Percentiles rank a stretch among this genome's conserved stretches.
Conservation (phyloP, 202 grass and related monocot species). For the Zizania palustris region DNA sequence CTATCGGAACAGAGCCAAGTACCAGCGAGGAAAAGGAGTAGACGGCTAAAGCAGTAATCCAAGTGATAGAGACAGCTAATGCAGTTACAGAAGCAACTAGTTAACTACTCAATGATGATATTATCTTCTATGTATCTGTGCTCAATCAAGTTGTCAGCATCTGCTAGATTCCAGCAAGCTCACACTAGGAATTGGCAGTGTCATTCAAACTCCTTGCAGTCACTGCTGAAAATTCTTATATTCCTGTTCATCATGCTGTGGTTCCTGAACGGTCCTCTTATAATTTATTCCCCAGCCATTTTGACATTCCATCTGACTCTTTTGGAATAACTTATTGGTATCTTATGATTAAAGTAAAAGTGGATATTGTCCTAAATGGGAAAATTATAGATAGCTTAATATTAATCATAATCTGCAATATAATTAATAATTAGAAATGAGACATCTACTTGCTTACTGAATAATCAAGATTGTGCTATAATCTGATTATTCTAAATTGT, state of each 20-base stretch:
- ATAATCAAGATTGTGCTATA: no score
- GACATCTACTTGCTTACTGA: no score
- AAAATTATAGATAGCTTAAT: no score
- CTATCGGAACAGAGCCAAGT: conserved; percentile 25
- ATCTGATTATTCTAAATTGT: no score
- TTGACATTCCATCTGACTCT: no score
- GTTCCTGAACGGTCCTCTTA: neutral
- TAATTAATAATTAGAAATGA: no score
- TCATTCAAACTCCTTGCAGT: neutral
- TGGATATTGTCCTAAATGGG: no score
- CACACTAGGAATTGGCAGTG: neutral
- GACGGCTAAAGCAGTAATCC: conserved; percentile 26
- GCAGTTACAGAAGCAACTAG: neutral
- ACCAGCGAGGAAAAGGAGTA: conserved; percentile 58
- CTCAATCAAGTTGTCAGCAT: neutral
- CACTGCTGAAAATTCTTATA: neutral
- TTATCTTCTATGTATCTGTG: neutral
- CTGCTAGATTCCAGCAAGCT: neutral
- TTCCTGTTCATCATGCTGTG: neutral
- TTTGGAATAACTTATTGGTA: no score
- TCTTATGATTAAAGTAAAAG: no score
- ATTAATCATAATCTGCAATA: no score
- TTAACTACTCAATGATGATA: neutral
- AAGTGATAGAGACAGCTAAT: neutral
- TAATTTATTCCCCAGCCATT: neutral